Percentiles rank a stretch among this genome's conserved stretches.
phyloP scores from a whole-genome alignment of 345 rosid genomes.

The Mangifera indica region DNA sequence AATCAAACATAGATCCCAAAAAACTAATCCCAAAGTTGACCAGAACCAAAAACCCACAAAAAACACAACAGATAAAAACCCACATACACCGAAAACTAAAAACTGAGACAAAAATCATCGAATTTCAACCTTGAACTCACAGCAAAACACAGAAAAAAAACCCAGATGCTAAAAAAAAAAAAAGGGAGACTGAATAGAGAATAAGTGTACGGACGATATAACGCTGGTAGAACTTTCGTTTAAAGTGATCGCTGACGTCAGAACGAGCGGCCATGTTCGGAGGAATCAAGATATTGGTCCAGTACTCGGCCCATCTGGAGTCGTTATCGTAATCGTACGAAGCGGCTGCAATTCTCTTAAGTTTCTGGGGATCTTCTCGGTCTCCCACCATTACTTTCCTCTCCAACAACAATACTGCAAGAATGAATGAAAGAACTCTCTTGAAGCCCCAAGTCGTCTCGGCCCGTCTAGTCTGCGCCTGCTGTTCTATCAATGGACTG shows the following conservation, averaged over 20 bases:
- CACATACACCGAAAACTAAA: background rate
- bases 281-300: conserved; percentile 92
- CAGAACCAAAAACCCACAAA: background rate
- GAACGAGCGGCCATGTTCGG: conserved; percentile 87
- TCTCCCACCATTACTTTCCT: conserved; percentile 55
- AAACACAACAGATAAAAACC: background rate
- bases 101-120: background rate
- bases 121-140: background rate
- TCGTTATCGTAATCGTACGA: conserved; percentile 90
- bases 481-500: background rate
- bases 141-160: background rate
- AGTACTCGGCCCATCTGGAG: conserved; percentile 82
- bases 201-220: conserved; percentile 47
- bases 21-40: conserved; percentile 8
- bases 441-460: background rate
- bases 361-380: conserved; percentile 79
- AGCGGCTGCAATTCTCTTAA: conserved; percentile 78
- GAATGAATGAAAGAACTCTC: background rate
- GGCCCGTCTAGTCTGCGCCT: background rate
- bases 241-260: conserved; percentile 81
- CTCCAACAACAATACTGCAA: background rate
- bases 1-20: background rate
- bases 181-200: no score
- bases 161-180: background rate
- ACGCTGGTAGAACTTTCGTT: conserved; percentile 97